Base-by-base conservation (phyloP, 73 alveolate species). In the Symbiodinium pilosum region DNA sequence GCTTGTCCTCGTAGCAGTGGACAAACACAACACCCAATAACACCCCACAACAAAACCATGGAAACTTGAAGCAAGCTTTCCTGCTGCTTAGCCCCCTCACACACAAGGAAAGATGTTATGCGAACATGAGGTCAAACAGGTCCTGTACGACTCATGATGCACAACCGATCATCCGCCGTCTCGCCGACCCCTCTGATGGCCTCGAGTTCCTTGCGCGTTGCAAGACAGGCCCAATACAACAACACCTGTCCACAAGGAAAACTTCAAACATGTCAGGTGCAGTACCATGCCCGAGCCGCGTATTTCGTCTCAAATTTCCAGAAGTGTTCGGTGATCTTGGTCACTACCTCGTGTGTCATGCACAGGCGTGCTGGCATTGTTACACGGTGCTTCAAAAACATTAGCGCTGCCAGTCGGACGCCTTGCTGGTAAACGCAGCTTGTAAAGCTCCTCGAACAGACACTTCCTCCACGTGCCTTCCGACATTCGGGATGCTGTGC, bases 151-250 rank as follows among this genome's bases (percentile, higher is more conserved):
- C 38, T 64, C 81, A 64, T 24, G 39, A 64, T 28, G 81, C 81
- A 64, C 40, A 64, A 38, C 81, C 81, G 81, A 38, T 64, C 81
- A 64, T 64, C 81, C 9, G 81, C 81, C 24, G 41, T 30, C 30
- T 64, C 81, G 39, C 81, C 81, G 12, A 64, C 81, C 34, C 81
- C 81, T 64, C 81, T 64, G 41, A 64, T 64, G 30, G 81, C 81
- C 81, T 28, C 81, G 38, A 64, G 81, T 64, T 64, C 81, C 77
- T 64, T 64, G 12, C 38, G 38, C 7, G 77, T 64, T 30, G 18
- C 26, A 24, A 51, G 28, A 51, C 12, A 3, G 26, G 26, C 71
- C 18, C 0, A 24, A 3, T 54, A 30, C 26, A 21, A 6, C 18
- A 21, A 6, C 12, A 21, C 39, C 77, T 64, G 77, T 14, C 41